phyloP scores from a whole-genome alignment of 345 rosid genomes.

The Citrus cavaleriei region DNA sequence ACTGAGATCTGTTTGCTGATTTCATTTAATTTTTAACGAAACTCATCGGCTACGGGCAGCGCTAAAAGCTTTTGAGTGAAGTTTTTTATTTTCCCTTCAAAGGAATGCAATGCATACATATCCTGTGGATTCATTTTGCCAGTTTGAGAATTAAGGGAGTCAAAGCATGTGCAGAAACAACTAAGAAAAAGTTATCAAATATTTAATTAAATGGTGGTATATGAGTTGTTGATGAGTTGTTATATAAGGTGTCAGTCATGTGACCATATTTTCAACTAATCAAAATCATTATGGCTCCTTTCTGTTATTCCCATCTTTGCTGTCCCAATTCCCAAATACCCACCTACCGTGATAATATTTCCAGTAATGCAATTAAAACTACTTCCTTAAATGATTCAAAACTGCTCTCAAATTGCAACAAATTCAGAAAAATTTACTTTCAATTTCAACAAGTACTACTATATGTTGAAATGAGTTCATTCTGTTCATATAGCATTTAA shows the following conservation, averaged over 20 bases:
- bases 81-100: neutral
- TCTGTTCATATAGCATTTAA: no score
- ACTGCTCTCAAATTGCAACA: neutral
- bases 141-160: neutral
- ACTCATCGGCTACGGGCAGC: no score
- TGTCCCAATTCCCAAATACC: neutral
- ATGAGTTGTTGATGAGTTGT: slow-evolving; percentile 6
- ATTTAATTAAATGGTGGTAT: neutral
- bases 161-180: neutral
- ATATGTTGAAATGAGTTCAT: no score
- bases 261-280: neutral
- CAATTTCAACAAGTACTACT: no score
- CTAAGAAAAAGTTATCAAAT: neutral
- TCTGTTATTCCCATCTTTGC: slow-evolving; percentile 1
- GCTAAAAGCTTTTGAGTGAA: neutral
- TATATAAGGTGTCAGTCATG: neutral
- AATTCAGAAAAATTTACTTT: neutral
- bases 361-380: neutral
- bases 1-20: neutral
- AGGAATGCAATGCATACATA: neutral
- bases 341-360: neutral
- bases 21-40: neutral
- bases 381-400: neutral
- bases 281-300: neutral
- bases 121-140: neutral